A percentile compares a stretch with the other conserved stretches of the same genome.
Conservation (phyloP, 768 basidiomycete genomes). For the Coprinopsis strossmayeri region DNA sequence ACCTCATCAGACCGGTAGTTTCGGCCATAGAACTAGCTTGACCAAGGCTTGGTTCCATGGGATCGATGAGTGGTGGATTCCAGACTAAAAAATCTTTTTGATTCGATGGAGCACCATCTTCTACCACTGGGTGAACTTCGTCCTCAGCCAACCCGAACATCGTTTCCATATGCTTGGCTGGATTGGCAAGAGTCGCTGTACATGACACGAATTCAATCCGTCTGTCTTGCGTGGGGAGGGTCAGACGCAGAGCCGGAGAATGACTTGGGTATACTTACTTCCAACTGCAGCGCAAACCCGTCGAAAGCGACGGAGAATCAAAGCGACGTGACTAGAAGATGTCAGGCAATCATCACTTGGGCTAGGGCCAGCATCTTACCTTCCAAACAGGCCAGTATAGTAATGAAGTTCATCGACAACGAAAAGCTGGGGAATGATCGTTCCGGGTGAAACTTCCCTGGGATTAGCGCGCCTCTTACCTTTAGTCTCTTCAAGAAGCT, state of each 20-base stretch:
- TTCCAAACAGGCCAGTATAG: conserved; percentile 75
- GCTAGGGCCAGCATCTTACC: too few species aligned
- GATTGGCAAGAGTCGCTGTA: conserved; percentile 81
- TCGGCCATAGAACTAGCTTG: conserved; percentile 56
- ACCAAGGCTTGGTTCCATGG: conserved; percentile 46
- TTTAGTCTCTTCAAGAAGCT: conserved; percentile 73
- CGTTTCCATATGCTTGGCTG: conserved; percentile 65
- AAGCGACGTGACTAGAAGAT: conserved; percentile 63
- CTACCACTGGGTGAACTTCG: conserved; percentile 60
- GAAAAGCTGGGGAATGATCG: conserved; percentile 38
- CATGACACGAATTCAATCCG: conserved; percentile 69
- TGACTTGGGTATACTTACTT: conserved; percentile 40
- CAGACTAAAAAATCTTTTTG: conserved; percentile 77
- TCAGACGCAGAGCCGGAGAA: too few species aligned
- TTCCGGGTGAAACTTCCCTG: neutral
- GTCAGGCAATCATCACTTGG: too few species aligned
- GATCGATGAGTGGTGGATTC: conserved; percentile 58
- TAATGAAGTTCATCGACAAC: conserved; percentile 87
- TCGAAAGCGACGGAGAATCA: conserved; percentile 69
- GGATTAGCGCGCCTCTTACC: conserved; percentile 17
- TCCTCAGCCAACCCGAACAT: conserved; percentile 62
- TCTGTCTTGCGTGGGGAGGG: conserved; percentile 33
- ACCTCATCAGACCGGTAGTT: conserved; percentile 66
- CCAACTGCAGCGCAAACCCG: conserved; percentile 73
- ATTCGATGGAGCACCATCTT: conserved; percentile 81